Evolutionary conservation across 148 eudicot genomes (phyloP), one percentile per base, ranked within the genome.

Genomic region (Vaccinium darrowii): DNA sequence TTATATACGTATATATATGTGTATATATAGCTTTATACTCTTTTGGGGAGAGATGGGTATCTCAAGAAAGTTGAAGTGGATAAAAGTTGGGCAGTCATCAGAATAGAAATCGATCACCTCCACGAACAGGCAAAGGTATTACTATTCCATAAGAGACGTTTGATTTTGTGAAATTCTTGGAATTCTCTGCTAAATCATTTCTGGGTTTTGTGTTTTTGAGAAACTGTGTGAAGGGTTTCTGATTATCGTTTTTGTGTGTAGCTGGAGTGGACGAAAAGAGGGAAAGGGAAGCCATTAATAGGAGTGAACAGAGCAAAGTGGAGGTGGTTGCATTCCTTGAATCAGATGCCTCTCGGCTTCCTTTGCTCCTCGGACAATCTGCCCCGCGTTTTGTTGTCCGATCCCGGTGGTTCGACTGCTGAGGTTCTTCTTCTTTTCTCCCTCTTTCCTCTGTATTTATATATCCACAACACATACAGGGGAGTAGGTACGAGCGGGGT

Each of bases 351-450:
- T 25, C 57, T 67, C 52, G 62, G 82, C 54, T 49, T 81, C 75
- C 53, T 67, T 23, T 77, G 65, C 62, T 82, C 19, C 47, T 16
- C 82, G 13, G 75, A 86, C 52, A 82, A 56, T 51, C 84, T 71
- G 58, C 89, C 86, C 25, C 83, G 89, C 23, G 87, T 87, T 73
- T 12, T 30, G 3, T 57, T 89, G 27, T 85, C 88, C 52, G 89
- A 89, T 58, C 91, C 89, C 6, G 85, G 87, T 33, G 91, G 91
- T 27, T 89, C 88, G 1, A 81, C 88, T 52, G 85, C 89, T 11
- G 84, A 89, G 91, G 91, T 89, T 8, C 0, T 2, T 62, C 69
- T 21, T 30, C 23, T 18, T 69, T 5, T 60, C 54, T 52, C 54
- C 0, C 54, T 52, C 56, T 53, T 13, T 53, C 56, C 47, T 43